Base-by-base conservation (phyloP, 108 stramenopile genomes). In the Fragilaria crotonensis region DNA sequence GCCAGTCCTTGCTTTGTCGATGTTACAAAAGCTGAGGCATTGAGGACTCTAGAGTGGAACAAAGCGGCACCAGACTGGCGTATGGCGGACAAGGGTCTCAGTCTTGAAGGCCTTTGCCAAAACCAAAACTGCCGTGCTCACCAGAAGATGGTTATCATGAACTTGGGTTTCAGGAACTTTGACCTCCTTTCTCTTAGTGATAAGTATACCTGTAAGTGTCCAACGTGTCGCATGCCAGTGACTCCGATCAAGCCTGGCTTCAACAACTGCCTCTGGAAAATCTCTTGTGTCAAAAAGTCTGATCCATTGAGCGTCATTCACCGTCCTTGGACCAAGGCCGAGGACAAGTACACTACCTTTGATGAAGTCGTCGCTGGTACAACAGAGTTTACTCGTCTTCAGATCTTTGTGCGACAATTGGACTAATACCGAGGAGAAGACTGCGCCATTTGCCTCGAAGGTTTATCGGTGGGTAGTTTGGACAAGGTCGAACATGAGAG, bases 181-280 rank as follows among this genome's bases (percentile, higher is more conserved):
- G n/a, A n/a, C n/a, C n/a, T n/a, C n/a, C n/a, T n/a, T n/a, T n/a
- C n/a, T n/a, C n/a, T n/a, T n/a, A n/a, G n/a, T n/a, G n/a, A n/a
- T n/a, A n/a, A n/a, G 45, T 29, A 4, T n/a, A 7, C n/a, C 17
- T 20, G 58, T 48, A 5, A 7, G 18, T 54, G 53, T 18, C 53
- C 53, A 7, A 4, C 9, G 18, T 54, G 53, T 27, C 20, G 30
- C 27, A 7, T 25, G 25, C n/a, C 20, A 4, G 14, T 28, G 4
- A 4, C 20, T 25, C 25, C 53, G 4, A 54, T 54, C 9, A 54
- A 54, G 53, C 25, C 58, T 22, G 58, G 58, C 5, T 59, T 48
- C n/a, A 48, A 48, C 41, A 59, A 48, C 33, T 46, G 58, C n/a
- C 25, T 59, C 9, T 48, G 46, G 46, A 59, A 59, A 45, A 4